phyloP scores from a whole-genome alignment of 2,329 filamentous ascomycete species.

The Alternaria conjuncta region DNA sequence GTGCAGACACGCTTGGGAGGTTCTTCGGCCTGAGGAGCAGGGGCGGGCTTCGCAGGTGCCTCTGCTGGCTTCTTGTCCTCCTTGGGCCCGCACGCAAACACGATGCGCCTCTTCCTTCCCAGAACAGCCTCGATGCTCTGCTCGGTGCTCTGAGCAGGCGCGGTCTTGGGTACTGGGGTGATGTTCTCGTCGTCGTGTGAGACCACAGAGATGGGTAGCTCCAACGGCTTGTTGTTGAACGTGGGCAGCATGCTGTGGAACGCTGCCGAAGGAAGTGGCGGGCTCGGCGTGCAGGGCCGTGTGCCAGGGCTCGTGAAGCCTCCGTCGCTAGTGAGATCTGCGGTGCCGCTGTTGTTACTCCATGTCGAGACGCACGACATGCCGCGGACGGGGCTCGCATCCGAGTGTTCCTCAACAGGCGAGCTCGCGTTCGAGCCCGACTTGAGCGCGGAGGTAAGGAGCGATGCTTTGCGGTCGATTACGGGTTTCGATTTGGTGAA shows the following conservation, averaged over 20 bases:
- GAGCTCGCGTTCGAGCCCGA: constrained; percentile 51
- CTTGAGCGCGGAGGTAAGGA: constrained; percentile 83
- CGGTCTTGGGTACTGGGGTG: constrained; percentile 29
- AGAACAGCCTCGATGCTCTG: constrained; percentile 67
- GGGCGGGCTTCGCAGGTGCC: constrained; percentile 23
- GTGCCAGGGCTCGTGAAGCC: constrained; percentile 83
- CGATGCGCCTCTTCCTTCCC: constrained; percentile 86
- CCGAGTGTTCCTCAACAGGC: constrained; percentile 52
- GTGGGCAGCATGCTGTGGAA: constrained; percentile 46
- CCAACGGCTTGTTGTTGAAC: constrained; percentile 49
- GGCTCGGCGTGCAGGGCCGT: constrained; percentile 86
- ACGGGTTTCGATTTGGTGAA: constrained; percentile 59
- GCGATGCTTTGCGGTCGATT: constrained; percentile 71
- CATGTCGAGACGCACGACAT: constrained; percentile 69
- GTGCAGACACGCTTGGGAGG: constrained; percentile 63
- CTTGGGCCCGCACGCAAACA: constrained; percentile 76
- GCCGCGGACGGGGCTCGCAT: constrained; percentile 48
- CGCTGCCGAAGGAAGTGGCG: constrained; percentile 71
- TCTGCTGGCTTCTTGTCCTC: constrained; percentile 53
- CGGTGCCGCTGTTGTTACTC: constrained; percentile 82
- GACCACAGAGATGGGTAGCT: constrained; percentile 46
- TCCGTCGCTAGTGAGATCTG: constrained; percentile 93
- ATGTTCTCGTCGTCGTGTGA: constrained; percentile 46
- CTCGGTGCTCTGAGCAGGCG: constrained; percentile 53
- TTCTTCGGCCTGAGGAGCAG: constrained; percentile 28